Evolutionary conservation across 805 yeast species (phyloP), one percentile per base, ranked within the genome.

Genomic region (Wickerhamomyces queroliae): DNA sequence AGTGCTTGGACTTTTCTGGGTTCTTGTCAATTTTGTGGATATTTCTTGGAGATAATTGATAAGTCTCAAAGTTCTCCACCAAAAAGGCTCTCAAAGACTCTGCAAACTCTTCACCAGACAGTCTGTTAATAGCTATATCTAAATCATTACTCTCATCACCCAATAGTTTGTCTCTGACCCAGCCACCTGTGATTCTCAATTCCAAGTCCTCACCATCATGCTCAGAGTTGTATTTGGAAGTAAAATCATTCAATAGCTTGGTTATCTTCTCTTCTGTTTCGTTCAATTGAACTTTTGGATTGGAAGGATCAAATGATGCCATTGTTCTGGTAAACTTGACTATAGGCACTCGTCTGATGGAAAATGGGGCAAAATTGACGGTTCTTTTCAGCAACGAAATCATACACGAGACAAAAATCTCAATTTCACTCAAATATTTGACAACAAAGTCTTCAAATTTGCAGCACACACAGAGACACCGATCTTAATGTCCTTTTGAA

Each of bases 121-220:
- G 63, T 39, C 70, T 70, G 59, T 93, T 89, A 35, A 93, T 78
- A 7, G 97, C 97, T 35, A 93, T 86, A 53, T 93, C 99, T 23
- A 93, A 68, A 59, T 93, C 99, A 55, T 91, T 80, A 31, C 91
- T 80, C 18, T 76, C 78, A 35, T 72, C 70, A 0, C 95, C 95
- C 23, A 93, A 66, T 22, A 93, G 66, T 62, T 93, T 93, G 60
- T 93, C 99, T 50, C 99, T 73, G 3, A 93, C 99, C 99, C 99
- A 91, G 0, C 99, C 99, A 26, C 99, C 99, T 0, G 97, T 90
- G 48, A 93, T 85, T 44, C 99, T 61, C 12, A 85, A 67, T 33
- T 72, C 80, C 9, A 82, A 56, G n/a, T 46, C 52, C 16, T 54
- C 46, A 3, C 41, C 38, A 3, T 35, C 36, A 15, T 36, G 16